Conservation (phyloP, 2,329 filamentous ascomycete genomes). For the Trematosphaeria pertusa region DNA sequence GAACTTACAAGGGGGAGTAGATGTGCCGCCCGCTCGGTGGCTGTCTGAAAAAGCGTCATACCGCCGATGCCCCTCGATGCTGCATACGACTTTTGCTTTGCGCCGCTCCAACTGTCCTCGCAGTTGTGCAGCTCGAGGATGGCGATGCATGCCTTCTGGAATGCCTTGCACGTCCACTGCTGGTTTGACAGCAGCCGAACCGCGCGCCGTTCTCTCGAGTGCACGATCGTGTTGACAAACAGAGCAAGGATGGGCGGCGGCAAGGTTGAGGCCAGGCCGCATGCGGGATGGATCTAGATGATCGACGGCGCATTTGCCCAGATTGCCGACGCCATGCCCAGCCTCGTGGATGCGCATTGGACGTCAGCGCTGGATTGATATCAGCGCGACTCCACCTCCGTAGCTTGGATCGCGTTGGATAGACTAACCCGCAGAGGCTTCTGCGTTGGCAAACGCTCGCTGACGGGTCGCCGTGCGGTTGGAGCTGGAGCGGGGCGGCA, state of each 20-base stretch:
- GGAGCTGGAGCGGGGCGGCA: conserved; percentile 5
- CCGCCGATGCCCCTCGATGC: not conserved
- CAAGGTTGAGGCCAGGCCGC: conserved; percentile 14
- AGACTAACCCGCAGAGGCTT: conserved; percentile 2
- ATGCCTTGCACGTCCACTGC: not conserved
- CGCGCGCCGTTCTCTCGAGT: not conserved
- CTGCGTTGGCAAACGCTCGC: conserved; percentile 10
- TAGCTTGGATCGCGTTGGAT: too few species aligned
- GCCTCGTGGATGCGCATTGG: conserved; percentile 4
- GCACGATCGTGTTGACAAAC: not conserved
- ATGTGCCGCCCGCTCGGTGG: not conserved
- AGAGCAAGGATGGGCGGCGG: not conserved
- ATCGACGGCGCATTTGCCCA: conserved; percentile 18
- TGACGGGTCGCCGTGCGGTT: conserved; percentile 1
- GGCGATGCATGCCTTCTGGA: not conserved
- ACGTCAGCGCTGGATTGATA: conserved; percentile 12
- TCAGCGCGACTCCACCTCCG: too few species aligned
- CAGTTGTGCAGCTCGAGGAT: not conserved
- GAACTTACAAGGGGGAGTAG: too few species aligned
- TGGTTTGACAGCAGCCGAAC: conserved; percentile 6
- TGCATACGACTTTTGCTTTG: too few species aligned
- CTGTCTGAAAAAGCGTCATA: not conserved
- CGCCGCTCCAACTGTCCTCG: too few species aligned
- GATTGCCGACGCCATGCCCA: conserved; percentile 17
- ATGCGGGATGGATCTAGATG: conserved; percentile 14